Evolutionary conservation across 441 rosid genomes (phyloP).

Genomic region (Croton setiger): DNA sequence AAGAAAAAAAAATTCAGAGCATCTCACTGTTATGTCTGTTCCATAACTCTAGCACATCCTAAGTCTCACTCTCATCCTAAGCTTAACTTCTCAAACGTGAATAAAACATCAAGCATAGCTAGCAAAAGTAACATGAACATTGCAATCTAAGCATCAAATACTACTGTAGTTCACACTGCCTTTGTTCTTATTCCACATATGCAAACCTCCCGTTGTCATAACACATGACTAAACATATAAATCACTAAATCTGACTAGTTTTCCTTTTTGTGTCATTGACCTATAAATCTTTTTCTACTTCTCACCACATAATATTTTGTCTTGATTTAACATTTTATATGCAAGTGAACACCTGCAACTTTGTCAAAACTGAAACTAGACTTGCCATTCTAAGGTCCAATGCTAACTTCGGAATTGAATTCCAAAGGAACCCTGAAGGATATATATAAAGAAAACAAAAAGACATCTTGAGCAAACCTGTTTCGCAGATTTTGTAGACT

Average conservation of each 20-base stretch:
- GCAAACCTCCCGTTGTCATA: not conserved
- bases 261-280: not conserved
- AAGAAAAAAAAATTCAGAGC: not conserved
- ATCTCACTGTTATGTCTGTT: not conserved
- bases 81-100: not conserved
- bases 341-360: too few relatives aligned
- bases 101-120: not conserved
- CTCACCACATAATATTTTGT: not conserved
- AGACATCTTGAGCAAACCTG: conserved; percentile 34
- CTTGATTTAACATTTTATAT: too few relatives aligned
- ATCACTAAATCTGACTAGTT: not conserved
- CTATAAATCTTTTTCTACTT: not conserved
- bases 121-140: not conserved
- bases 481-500: conserved; percentile 40
- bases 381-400: not conserved
- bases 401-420: not conserved
- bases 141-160: not conserved
- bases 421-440: not conserved
- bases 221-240: not conserved
- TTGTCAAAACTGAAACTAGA: not conserved
- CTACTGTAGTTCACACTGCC: not conserved
- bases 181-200: not conserved
- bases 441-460: not conserved
- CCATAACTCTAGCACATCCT: not conserved
- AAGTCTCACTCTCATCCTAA: not conserved